Conservation (phyloP, 2,329 filamentous ascomycete genomes). For the Chrysoporthe puriensis region DNA sequence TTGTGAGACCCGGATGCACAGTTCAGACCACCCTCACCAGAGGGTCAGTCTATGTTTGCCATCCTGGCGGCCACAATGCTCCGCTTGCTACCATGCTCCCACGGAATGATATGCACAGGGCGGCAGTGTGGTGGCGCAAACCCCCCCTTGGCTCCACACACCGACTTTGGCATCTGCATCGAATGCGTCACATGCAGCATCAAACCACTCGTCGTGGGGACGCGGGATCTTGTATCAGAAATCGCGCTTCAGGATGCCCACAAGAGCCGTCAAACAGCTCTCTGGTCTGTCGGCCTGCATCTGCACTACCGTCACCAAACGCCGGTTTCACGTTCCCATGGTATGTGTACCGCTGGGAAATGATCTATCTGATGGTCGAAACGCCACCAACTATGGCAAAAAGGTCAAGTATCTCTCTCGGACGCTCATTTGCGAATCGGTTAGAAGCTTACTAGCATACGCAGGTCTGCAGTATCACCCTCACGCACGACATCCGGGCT, state of each 20-base stretch:
- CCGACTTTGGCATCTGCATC: constrained; percentile 25
- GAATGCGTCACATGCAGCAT: constrained; percentile 26
- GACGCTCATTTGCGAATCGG: constrained; percentile 3
- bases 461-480: constrained; percentile 5
- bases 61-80: constrained; percentile 23
- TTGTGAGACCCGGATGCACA: not conserved
- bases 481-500: not conserved
- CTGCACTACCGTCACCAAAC: not conserved
- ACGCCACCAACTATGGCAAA: not conserved
- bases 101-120: constrained; percentile 3
- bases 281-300: not conserved
- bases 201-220: constrained; percentile 7
- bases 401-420: not conserved
- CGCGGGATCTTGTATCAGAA: not conserved
- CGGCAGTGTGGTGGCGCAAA: constrained; percentile 18
- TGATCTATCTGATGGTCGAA: not conserved
- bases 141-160: constrained; percentile 25
- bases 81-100: constrained; percentile 17
- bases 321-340: constrained; percentile 1
- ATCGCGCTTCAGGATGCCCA: constrained; percentile 15
- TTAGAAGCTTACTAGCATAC: constrained; percentile 1
- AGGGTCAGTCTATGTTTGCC: not conserved
- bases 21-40: not conserved
- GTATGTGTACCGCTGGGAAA: not conserved
- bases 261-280: not conserved